Percentiles rank a stretch among this genome's conserved stretches.
Conservation (phyloP, 306 rosid genomes). For the Lithocarpus polystachyus region DNA sequence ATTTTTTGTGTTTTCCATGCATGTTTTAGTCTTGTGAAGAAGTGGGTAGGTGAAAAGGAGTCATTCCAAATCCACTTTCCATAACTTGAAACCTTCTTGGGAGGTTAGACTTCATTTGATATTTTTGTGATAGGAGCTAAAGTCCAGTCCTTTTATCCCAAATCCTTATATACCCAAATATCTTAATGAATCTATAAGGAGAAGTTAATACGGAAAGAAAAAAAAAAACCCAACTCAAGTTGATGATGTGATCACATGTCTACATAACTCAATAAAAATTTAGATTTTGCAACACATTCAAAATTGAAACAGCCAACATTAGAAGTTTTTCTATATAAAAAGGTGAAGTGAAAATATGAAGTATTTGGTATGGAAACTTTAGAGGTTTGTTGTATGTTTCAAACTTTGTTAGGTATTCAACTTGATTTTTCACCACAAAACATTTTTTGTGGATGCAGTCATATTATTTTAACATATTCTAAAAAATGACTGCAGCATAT, state of each 20-base stretch:
- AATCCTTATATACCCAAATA: neutral
- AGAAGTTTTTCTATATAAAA: neutral
- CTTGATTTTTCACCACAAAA: neutral
- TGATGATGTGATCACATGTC: neutral
- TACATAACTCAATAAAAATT: neutral
- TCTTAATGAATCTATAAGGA: neutral
- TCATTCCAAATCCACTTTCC: neutral
- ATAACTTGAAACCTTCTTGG: neutral
- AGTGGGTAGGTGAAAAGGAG: neutral
- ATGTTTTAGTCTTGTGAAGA: neutral
- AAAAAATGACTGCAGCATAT: neutral
- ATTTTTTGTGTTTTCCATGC: neutral
- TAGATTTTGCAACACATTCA: neutral
- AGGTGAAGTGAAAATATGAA: neutral
- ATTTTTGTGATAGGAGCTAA: neutral
- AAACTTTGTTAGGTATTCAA: neutral
- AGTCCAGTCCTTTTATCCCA: neutral
- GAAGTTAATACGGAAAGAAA: neutral
- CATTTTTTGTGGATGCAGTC: neutral
- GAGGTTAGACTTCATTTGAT: neutral
- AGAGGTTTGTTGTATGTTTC: neutral
- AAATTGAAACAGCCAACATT: neutral
- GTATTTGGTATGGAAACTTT: neutral
- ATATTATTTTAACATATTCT: neutral
- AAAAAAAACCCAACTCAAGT: neutral